A percentile compares a stretch with the other conserved stretches of the same genome.
Evolutionary conservation across 2,329 filamentous ascomycete species (phyloP).

Genomic region (Penicillium sp.): DNA sequence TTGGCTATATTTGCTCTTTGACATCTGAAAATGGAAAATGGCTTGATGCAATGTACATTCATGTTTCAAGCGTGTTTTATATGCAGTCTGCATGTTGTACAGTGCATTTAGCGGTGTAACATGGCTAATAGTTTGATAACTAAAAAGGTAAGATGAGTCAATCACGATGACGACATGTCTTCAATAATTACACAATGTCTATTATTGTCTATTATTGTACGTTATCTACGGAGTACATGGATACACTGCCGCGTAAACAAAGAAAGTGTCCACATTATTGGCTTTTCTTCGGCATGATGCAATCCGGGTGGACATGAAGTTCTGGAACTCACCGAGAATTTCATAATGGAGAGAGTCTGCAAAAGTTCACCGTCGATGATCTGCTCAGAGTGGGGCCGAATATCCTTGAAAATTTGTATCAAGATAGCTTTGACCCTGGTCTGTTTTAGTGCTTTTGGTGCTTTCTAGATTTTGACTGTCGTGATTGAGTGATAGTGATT

Average conservation of each 20-base stretch:
- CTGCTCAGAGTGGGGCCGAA: constrained; percentile 3
- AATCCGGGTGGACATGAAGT: constrained; percentile 1
- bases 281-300: constrained; percentile 5
- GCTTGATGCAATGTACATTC: neutral
- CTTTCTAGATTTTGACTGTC: neutral
- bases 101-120: neutral
- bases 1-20: neutral
- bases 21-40: neutral
- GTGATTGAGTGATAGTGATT: neutral
- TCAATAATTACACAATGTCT: neutral
- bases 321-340: constrained; percentile 9
- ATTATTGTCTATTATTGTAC: neutral
- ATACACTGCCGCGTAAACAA: neutral
- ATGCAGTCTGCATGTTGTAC: neutral
- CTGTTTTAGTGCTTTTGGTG: too few species aligned
- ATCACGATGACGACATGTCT: neutral
- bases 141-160: neutral
- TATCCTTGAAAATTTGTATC: neutral
- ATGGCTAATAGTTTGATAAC: neutral
- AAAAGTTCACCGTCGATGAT: constrained; percentile 8
- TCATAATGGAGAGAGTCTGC: constrained; percentile 2
- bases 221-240: neutral
- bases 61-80: neutral
- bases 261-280: neutral
- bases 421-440: neutral